Evolutionary conservation across 164 flowering plant species (phyloP).

Genomic region (Pachysandra terminalis): DNA sequence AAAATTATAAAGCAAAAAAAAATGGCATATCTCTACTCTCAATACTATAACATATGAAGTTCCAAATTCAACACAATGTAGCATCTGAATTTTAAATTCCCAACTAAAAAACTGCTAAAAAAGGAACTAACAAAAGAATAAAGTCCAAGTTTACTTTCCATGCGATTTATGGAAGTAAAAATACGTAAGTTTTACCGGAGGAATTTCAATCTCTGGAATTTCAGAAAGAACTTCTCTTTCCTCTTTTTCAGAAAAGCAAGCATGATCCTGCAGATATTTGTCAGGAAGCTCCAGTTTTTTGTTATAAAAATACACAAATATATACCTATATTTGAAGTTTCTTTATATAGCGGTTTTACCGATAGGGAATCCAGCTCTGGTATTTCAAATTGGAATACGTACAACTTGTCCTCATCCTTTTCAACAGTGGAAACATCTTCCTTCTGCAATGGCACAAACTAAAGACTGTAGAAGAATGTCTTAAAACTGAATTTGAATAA

Average conservation of each 20-base stretch:
- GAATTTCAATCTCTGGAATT: constrained; percentile 24
- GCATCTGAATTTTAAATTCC: too few relatives aligned
- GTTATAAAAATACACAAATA: too few relatives aligned
- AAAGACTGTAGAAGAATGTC: neutral
- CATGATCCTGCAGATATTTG: constrained; percentile 25
- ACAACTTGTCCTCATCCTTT: constrained; percentile 10
- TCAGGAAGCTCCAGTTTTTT: neutral
- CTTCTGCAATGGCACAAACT: constrained; percentile 28
- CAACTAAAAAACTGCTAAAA: too few relatives aligned
- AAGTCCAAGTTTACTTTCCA: too few relatives aligned
- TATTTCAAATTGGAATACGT: constrained; percentile 48
- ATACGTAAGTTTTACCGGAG: constrained; percentile 25
- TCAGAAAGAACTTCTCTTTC: constrained; percentile 24
- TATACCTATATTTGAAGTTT: too few relatives aligned
- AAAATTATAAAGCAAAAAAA: too few relatives aligned
- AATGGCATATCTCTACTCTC: too few relatives aligned
- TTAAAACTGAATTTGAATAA: neutral
- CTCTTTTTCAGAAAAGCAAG: constrained; percentile 15
- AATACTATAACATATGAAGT: too few relatives aligned
- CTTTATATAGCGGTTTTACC: constrained; percentile 26
- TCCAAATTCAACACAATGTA: too few relatives aligned
- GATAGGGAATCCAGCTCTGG: constrained; percentile 43
- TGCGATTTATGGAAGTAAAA: too few relatives aligned
- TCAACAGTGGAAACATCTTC: constrained; percentile 15
- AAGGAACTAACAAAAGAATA: too few relatives aligned